Evolutionary conservation across 768 basidiomycete genomes (phyloP), one percentile per base, ranked within the genome.

Genomic region (Macrocybe gigantea): DNA sequence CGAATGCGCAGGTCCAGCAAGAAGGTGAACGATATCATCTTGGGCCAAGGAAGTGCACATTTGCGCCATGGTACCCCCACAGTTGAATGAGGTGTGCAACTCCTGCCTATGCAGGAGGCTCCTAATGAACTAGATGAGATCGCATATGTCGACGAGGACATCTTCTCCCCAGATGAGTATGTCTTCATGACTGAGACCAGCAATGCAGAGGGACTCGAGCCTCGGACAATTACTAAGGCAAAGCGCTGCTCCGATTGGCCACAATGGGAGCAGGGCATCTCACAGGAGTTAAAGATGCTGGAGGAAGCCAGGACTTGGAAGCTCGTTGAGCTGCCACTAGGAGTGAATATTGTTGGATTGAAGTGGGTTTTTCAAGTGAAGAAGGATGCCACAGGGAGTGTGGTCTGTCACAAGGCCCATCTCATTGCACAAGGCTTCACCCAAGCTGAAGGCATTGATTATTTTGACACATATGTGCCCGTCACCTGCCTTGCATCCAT

Each of bases 351-450:
- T 6, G 58, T 77, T 12, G 65, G 67, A 1, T 60, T 51, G 36
- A 61, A 65, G n/a, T 77, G 71, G 70, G 71, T 77, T 5, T 22
- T 22, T 22, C n/a, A n/a, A n/a, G n/a, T n/a, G n/a, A 79, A 80
- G 54, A 47, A 56, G 29, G 67, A 74, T 47, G 51, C 60, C 1
- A 37, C 53, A 1, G 71, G 74, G 7, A 43, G 53, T 0, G 58
- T 75, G 29, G 47, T 52, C 1, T 52, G 60, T 4, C 68, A 69
- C 64, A 77, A 76, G 53, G 74, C 69, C 2, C 49, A 67, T 1
- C 58, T 78, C 0, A 69, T 75, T 2, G 69, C 71, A 2, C 56
- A 67, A 42, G 69, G 77, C 0, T 72, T 67, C 57, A 48, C 60
- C 0, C 77, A 79, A 53, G 51, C 59, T 1, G 57, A 57, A 1